Conservation (phyloP, 1,139 yeast genomes). For the Hemisphaericaspora lyxosophila region DNA sequence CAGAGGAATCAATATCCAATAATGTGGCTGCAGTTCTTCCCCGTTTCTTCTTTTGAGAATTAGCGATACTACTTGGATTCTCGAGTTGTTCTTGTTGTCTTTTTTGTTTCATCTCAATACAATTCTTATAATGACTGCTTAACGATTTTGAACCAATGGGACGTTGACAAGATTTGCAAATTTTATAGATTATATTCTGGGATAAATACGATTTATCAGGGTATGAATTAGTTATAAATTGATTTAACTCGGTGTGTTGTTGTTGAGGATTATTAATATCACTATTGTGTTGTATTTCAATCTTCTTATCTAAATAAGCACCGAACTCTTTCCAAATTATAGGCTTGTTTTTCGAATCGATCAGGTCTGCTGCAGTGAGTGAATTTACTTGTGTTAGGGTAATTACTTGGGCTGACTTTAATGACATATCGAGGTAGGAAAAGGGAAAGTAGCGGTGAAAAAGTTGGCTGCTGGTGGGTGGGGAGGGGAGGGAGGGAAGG, state of each 20-base stretch:
- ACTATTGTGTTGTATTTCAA: slow-evolving; percentile 26
- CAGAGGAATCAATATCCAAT: slow-evolving; percentile 41
- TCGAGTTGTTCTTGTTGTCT: slow-evolving; percentile 28
- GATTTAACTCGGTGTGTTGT: slow-evolving; percentile 6
- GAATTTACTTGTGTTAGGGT: slow-evolving; percentile 28
- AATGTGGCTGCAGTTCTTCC: slow-evolving; percentile 26
- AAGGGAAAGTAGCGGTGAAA: neutral
- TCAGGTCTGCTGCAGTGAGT: slow-evolving; percentile 14
- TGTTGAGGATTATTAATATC: slow-evolving; percentile 8
- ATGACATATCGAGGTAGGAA: slow-evolving; percentile 21
- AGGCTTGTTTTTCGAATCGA: slow-evolving; percentile 16
- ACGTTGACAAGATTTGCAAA: slow-evolving; percentile 65
- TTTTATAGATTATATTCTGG: slow-evolving; percentile 52
- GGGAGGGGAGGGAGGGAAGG: no score
- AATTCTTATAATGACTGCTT: slow-evolving; percentile 44
- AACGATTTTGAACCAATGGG: slow-evolving; percentile 57
- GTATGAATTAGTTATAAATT: slow-evolving; percentile 24
- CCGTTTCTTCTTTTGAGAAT: slow-evolving; percentile 35
- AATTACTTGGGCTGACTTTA: slow-evolving; percentile 32
- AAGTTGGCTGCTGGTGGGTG: neutral
- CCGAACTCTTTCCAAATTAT: slow-evolving; percentile 65
- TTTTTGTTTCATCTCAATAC: slow-evolving; percentile 50
- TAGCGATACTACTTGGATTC: slow-evolving; percentile 8
- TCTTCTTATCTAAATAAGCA: slow-evolving; percentile 51
- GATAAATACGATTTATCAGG: slow-evolving; percentile 41